Evolutionary conservation across 2,329 filamentous ascomycete genomes (phyloP).

Genomic region (Scolecobasidium constrictum): DNA sequence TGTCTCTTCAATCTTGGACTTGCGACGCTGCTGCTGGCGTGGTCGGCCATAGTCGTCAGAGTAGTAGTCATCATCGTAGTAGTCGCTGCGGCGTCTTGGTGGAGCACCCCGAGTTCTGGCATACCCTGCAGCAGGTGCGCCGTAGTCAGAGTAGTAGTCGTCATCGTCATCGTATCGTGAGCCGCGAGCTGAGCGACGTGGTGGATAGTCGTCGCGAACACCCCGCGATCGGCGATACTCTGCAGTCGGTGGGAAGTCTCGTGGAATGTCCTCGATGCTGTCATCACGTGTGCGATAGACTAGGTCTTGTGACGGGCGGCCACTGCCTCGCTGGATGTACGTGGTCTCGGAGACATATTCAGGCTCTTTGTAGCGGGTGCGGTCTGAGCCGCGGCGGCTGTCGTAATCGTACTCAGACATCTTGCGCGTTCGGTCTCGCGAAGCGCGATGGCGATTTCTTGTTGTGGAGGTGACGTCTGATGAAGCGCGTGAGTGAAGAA

Average conservation of each 20-base stretch:
- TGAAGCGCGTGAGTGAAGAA: too few species aligned
- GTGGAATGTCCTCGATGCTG: slow-evolving; percentile 74
- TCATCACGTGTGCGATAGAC: slow-evolving; percentile 54
- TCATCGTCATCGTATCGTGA: slow-evolving; percentile 36
- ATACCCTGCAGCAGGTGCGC: slow-evolving; percentile 17
- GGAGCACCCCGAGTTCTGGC: slow-evolving; percentile 34
- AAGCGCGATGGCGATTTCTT: too few species aligned
- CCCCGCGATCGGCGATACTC: slow-evolving; percentile 33
- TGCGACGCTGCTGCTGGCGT: slow-evolving; percentile 36
- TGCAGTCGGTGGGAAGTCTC: slow-evolving; percentile 64
- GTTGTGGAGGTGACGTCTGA: too few species aligned
- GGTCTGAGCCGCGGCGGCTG: slow-evolving; percentile 29
- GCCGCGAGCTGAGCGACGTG: slow-evolving; percentile 26
- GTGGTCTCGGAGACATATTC: slow-evolving; percentile 39
- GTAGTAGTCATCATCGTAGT: slow-evolving; percentile 48
- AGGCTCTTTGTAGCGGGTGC: slow-evolving; percentile 35
- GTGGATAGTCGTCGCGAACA: slow-evolving; percentile 34
- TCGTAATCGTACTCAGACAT: slow-evolving; percentile 42
- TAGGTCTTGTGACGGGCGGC: slow-evolving; percentile 33
- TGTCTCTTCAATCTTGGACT: slow-evolving; percentile 51
- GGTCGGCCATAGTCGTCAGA: slow-evolving; percentile 32
- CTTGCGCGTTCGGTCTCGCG: not conserved
- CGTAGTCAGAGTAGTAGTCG: slow-evolving; percentile 32
- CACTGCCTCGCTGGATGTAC: slow-evolving; percentile 35
- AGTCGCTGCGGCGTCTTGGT: slow-evolving; percentile 36